A percentile compares a stretch with the other conserved stretches of the same genome.
Evolutionary conservation across 805 yeast genomes (phyloP).

Genomic region (Ogataea wickerhamii): DNA sequence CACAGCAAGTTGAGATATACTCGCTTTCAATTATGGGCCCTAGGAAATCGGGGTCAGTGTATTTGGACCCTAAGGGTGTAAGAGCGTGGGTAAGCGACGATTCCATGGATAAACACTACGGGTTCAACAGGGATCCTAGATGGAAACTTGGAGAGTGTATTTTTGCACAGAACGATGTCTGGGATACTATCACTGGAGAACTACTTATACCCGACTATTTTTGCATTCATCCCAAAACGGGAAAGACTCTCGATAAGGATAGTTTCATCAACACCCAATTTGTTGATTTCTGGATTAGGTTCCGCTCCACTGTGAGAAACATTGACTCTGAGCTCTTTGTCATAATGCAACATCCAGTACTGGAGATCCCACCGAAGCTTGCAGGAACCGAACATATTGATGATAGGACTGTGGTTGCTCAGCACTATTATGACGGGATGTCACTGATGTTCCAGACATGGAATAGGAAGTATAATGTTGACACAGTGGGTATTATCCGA

Average conservation of each 20-base stretch:
- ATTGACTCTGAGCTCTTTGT: conserved; percentile 47
- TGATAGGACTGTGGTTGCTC: conserved; percentile 65
- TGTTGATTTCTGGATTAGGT: conserved; percentile 55
- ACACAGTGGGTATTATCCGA: conserved; percentile 83
- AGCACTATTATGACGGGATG: conserved; percentile 94
- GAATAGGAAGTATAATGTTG: conserved; percentile 80
- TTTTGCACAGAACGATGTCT: conserved; percentile 77
- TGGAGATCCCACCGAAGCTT: conserved; percentile 70
- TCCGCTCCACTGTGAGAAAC: conserved; percentile 46
- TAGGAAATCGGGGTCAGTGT: conserved; percentile 50
- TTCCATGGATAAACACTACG: conserved; percentile 59
- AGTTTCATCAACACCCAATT: conserved; percentile 64
- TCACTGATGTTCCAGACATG: conserved; percentile 88
- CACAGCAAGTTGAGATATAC: conserved; percentile 65
- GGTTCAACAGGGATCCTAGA: conserved; percentile 56
- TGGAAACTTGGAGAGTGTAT: conserved; percentile 79
- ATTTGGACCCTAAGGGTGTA: conserved; percentile 63
- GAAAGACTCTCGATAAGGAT: conserved; percentile 41
- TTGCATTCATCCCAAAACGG: conserved; percentile 34
- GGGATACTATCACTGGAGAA: conserved; percentile 48
- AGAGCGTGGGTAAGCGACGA: conserved; percentile 64
- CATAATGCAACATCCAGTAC: conserved; percentile 77
- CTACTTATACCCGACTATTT: conserved; percentile 54
- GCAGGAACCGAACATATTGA: conserved; percentile 54
- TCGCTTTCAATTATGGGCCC: conserved; percentile 77